Percentiles rank a stretch among this genome's conserved stretches.
Evolutionary conservation across 2,329 filamentous ascomycete species (phyloP).

Genomic region (Capronia epimyces): DNA sequence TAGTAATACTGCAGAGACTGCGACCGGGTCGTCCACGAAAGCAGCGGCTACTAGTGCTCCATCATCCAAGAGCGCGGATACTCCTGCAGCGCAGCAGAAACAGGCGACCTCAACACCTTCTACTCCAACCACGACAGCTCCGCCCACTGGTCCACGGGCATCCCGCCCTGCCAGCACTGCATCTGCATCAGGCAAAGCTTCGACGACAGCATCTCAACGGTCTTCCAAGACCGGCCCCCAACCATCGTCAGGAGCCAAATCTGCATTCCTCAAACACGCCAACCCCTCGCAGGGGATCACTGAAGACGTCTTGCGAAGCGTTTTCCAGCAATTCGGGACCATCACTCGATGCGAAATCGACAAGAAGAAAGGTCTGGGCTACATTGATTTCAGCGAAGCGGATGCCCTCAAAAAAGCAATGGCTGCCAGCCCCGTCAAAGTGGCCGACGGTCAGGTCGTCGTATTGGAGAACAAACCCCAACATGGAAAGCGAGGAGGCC

Average conservation of each 20-base stretch:
- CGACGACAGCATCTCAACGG: constrained; percentile 11
- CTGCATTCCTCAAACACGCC: constrained; percentile 73
- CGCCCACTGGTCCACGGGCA: constrained; percentile 27
- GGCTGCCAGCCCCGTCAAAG: constrained; percentile 69
- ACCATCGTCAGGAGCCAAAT: constrained; percentile 49
- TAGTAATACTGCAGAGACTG: constrained; percentile 18
- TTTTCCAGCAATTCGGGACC: constrained; percentile 67
- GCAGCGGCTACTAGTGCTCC: constrained; percentile 26
- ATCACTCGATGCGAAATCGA: constrained; percentile 84
- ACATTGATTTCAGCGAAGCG: constrained; percentile 77
- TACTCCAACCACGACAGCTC: constrained; percentile 15
- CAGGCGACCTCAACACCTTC: constrained; percentile 31
- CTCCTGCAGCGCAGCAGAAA: constrained; percentile 29
- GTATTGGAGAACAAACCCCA: constrained; percentile 67
- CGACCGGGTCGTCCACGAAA: constrained; percentile 30
- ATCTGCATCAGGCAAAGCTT: constrained; percentile 14
- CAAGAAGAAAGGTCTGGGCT: constrained; percentile 89
- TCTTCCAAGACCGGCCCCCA: constrained; percentile 31
- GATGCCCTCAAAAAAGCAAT: constrained; percentile 71
- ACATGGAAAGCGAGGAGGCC: constrained; percentile 13
- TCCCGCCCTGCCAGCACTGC: constrained; percentile 18
- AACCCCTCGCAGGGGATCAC: constrained; percentile 90
- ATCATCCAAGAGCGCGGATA: constrained; percentile 29
- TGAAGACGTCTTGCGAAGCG: constrained; percentile 68
- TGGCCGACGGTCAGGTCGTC: constrained; percentile 80